A percentile compares a stretch with the other conserved stretches of the same genome.
Conservation (phyloP, 352 stramenopile species). For the Pythium brachiatum region DNA sequence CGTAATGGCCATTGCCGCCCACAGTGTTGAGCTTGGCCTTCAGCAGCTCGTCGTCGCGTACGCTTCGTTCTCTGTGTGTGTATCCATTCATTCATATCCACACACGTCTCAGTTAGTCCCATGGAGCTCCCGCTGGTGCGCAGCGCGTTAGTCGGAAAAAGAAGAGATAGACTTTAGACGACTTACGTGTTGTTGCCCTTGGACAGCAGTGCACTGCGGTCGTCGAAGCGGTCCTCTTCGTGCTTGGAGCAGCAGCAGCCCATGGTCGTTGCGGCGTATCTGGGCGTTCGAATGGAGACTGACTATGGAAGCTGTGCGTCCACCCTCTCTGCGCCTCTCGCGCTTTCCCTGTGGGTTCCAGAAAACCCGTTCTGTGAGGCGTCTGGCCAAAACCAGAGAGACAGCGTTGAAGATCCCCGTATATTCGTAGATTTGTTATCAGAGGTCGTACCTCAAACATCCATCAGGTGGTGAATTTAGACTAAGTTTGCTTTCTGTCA, state of each 20-base stretch:
- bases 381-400: background rate
- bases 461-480: background rate
- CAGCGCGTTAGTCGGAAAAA: too few species aligned
- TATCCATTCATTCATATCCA: background rate
- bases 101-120: background rate
- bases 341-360: background rate
- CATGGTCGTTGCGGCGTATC: constrained; percentile 27
- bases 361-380: constrained; percentile 1
- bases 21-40: constrained; percentile 32
- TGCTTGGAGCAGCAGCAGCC: constrained; percentile 60
- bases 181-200: constrained; percentile 30
- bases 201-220: constrained; percentile 47
- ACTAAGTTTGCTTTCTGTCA: background rate
- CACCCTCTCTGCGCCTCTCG: background rate
- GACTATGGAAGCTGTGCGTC: background rate
- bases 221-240: constrained; percentile 66
- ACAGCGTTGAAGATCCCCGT: background rate
- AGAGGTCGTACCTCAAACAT: background rate
- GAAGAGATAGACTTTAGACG: background rate
- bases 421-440: background rate
- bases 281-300: background rate
- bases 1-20: constrained; percentile 21
- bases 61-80: background rate
- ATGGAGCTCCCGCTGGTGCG: background rate
- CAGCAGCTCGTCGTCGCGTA: constrained; percentile 1